A percentile compares a stretch with the other conserved stretches of the same genome.
These are phyloP conservation scores for Parasarocladium wereldwijsianum DNA, from an alignment of 2,329 filamentous ascomycete genomes.

Conservation along the genomic window DNA sequence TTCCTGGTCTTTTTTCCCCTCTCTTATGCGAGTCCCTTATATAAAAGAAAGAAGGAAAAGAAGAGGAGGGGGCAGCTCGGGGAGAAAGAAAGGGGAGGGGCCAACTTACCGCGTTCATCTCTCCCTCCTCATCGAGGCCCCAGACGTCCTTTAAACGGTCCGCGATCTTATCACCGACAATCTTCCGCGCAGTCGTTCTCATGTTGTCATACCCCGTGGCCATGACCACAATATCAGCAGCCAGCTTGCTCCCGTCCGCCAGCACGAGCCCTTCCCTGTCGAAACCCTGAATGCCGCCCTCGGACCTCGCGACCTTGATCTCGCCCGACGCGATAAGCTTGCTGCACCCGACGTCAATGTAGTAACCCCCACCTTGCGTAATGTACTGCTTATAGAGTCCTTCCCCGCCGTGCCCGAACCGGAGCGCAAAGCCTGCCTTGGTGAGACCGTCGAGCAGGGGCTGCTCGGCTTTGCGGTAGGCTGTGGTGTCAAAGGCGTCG, in stretches of 20 bases:
- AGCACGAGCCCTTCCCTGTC: slow-evolving; percentile 10
- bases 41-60: too few species aligned
- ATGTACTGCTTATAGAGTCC: slow-evolving; percentile 49
- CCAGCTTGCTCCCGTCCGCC: slow-evolving; percentile 19
- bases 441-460: slow-evolving; percentile 27
- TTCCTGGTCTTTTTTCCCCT: too few species aligned
- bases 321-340: slow-evolving; percentile 43
- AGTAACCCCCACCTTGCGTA: slow-evolving; percentile 52
- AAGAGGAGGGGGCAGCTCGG: too few species aligned
- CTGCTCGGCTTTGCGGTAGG: slow-evolving; percentile 16
- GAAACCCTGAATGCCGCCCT: slow-evolving; percentile 18
- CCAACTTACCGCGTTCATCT: slow-evolving; percentile 11
- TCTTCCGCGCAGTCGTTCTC: slow-evolving; percentile 16
- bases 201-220: slow-evolving; percentile 28
- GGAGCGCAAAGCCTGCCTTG: slow-evolving; percentile 44
- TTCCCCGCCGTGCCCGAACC: slow-evolving; percentile 37
- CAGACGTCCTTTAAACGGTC: slow-evolving; percentile 18
- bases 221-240: slow-evolving; percentile 25
- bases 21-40: too few species aligned
- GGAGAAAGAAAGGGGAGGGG: neutral
- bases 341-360: slow-evolving; percentile 52
- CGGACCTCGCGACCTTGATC: slow-evolving; percentile 19
- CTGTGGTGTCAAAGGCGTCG: slow-evolving; percentile 8
- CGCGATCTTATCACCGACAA: slow-evolving; percentile 21
- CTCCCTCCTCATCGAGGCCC: slow-evolving; percentile 21